Base-by-base conservation (phyloP, 768 basidiomycete species). In the Hygrophorus russula region DNA sequence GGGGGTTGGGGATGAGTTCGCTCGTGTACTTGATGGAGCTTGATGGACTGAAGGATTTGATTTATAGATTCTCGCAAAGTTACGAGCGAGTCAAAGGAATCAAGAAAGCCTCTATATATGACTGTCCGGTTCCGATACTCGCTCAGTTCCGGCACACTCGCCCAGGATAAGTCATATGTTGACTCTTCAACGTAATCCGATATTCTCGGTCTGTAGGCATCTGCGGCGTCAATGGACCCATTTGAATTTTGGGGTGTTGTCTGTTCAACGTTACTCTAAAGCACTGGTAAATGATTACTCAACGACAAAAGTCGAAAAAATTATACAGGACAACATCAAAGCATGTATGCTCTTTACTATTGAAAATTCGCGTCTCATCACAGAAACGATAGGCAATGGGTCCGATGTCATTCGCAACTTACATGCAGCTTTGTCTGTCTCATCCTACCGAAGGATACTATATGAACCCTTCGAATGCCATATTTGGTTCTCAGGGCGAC, bases 371-470 rank as follows among this genome's bases (percentile, higher is more conserved):
- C 46, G 32, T 47, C 24, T 45, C n/a, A 46, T 51, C 9, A 54
- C 45, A 13, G 18, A 12, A 27, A 34, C 30, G 34, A 39, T 42
- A 96, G 92, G 75, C 82, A 1, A 85, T 86, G 19, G 96, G 96
- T 0, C 93, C 96, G 1, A 68, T 98, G 39, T 78, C 92, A 0
- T 76, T 92, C 52, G 71, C 93, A 38, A 77, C 78, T 0, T 98
- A 94, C 66, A 96, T 96, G 83, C 82, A 86, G 51, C 73, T 87
- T 51, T 93, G 90, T 51, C 75, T 98, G 3, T 73, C 81, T 0
- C 93, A 97, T 63, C 91, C 93, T 1, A 82, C 75, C 0, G 68
- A 89, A 42, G 96, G 96, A 1, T 99, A 98, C 63, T 98, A 98
- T 66, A 88, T 84, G 68, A 82, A 79, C 30, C 62, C 74, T 0